phyloP scores from a whole-genome alignment of 441 rosid genomes.

The Sinapis alba region DNA sequence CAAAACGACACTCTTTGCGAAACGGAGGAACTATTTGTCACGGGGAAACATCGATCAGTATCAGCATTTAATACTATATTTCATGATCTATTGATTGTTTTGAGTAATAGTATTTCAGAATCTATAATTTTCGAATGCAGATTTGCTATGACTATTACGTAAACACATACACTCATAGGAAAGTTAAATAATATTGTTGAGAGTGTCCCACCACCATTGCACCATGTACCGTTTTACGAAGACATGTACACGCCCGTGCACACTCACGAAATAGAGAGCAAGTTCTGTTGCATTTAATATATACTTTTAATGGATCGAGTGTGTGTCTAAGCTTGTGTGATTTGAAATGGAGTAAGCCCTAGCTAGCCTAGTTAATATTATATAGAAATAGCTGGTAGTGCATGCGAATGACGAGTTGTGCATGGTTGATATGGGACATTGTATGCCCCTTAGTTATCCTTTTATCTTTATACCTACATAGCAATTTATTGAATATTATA shows the following conservation, averaged over 20 bases:
- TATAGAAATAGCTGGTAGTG: conserved; percentile 33
- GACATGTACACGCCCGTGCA: conserved; percentile 40
- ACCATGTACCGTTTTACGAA: conserved; percentile 26
- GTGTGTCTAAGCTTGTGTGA: conserved; percentile 17
- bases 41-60: not conserved
- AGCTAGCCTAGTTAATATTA: conserved; percentile 28
- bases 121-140: not conserved
- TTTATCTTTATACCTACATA: conserved; percentile 11
- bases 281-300: conserved; percentile 22
- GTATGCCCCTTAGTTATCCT: conserved; percentile 33
- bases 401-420: conserved; percentile 43
- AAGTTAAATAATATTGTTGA: not conserved
- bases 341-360: conserved; percentile 34
- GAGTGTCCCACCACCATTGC: conserved; percentile 35
- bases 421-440: conserved; percentile 42
- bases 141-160: not conserved
- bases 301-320: conserved; percentile 1
- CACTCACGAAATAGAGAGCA: conserved; percentile 9
- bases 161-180: not conserved
- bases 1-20: too few species aligned
- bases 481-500: not conserved
- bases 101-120: not conserved
- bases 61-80: not conserved
- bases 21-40: too few species aligned
- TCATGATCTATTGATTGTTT: not conserved